These are phyloP conservation scores for Cucumis melo DNA, from an alignment of 306 rosid genomes.

Conservation along the genomic window DNA sequence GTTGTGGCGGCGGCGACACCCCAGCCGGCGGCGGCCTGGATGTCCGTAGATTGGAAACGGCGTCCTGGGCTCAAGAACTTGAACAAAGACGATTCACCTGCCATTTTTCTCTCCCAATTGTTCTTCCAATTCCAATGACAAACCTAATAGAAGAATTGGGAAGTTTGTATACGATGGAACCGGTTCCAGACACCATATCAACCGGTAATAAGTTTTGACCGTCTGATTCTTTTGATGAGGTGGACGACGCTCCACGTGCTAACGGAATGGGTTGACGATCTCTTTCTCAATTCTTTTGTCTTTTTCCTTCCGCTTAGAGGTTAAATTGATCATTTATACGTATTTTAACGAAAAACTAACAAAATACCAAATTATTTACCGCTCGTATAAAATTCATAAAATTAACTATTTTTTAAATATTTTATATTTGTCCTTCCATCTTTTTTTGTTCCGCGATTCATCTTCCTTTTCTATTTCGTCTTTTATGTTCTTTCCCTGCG, in stretches of 20 bases:
- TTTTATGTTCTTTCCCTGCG: too few relatives aligned
- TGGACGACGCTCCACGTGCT: neutral
- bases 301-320: too few relatives aligned
- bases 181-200: neutral
- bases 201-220: neutral
- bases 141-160: neutral
- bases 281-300: neutral
- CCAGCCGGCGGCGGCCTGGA: conserved; percentile 78
- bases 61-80: conserved; percentile 21
- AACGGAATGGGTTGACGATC: neutral
- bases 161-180: neutral
- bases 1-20: conserved; percentile 50
- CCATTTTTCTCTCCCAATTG: neutral
- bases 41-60: conserved; percentile 34
- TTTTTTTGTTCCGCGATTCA: too few relatives aligned
- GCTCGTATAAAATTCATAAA: too few relatives aligned
- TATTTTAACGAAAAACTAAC: too few relatives aligned
- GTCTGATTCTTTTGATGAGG: neutral
- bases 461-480: too few relatives aligned
- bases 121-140: neutral
- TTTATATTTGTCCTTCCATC: too few relatives aligned
- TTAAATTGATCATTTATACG: too few relatives aligned
- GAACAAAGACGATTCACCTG: conserved; percentile 13
- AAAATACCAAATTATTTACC: too few relatives aligned
- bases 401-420: too few relatives aligned